phyloP scores from a whole-genome alignment of 2,329 filamentous ascomycete genomes.

The Fusarium poae region DNA sequence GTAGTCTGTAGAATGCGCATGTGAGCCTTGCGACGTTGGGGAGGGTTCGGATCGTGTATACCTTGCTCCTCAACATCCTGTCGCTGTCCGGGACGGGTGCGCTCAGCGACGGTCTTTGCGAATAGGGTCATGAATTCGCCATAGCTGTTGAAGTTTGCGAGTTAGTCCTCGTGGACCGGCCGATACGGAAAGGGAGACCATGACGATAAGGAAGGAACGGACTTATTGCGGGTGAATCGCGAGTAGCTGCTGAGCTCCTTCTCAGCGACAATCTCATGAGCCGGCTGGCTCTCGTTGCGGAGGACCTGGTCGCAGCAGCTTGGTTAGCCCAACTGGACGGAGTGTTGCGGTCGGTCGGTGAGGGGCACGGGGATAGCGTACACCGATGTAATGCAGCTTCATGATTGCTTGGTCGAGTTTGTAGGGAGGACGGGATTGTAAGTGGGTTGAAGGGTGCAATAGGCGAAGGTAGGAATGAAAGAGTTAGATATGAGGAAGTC shows the following conservation, averaged over 20 bases:
- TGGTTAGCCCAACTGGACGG: conserved; percentile 42
- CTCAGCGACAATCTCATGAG: conserved; percentile 81
- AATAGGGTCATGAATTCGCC: conserved; percentile 84
- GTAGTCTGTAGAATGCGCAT: conserved; percentile 63
- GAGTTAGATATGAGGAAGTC: conserved; percentile 22
- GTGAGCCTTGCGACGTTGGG: conserved; percentile 31
- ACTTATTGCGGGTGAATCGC: conserved; percentile 82
- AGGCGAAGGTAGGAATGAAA: neutral
- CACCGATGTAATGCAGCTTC: conserved; percentile 91
- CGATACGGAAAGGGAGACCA: neutral
- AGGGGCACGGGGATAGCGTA: conserved; percentile 61
- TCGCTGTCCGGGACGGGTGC: conserved; percentile 82
- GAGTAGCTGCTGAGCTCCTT: conserved; percentile 84
- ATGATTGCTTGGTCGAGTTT: conserved; percentile 62
- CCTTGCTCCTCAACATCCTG: conserved; percentile 88
- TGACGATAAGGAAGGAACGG: conserved; percentile 48
- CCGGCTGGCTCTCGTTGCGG: conserved; percentile 81
- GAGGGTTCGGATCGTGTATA: conserved; percentile 49
- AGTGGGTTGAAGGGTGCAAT: neutral
- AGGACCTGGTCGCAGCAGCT: conserved; percentile 71
- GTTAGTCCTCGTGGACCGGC: conserved; percentile 16
- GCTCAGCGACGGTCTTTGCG: conserved; percentile 87
- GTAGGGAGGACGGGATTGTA: conserved; percentile 7
- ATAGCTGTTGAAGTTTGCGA: conserved; percentile 53
- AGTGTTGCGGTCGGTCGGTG: conserved; percentile 43